Base-by-base conservation (phyloP, 2,329 filamentous ascomycete genomes). In the Sclerotinia spermophila region DNA sequence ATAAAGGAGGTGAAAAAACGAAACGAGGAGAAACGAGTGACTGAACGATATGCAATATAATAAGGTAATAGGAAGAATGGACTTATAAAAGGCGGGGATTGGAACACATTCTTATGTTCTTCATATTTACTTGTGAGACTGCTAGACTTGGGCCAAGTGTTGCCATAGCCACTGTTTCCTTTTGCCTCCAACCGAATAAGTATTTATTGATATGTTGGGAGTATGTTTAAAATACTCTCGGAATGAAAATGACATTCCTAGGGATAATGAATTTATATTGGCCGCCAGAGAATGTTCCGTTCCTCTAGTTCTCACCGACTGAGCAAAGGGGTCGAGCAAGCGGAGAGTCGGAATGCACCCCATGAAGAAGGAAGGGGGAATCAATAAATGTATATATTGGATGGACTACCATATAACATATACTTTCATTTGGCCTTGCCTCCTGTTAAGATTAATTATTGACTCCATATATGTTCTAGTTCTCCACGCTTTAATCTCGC, bases 21-120 rank as follows among this genome's bases (percentile, higher is more conserved):
- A 53, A 65, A 53, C 11, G 33, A 40, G 59, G 42, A 62, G 62
- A 53, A 65, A 53, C 10, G 62, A 65, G 45, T 42, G 62, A 65
- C 62, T 24, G 45, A 30, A 40, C 40, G 24, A 53, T 15, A 65
- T 42, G 35, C 45, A 53, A 65, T 53, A 40, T 53, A 38, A 56
- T 35, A 59, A 59, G 56, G 40, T 59, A n/a, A 40, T 8, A 38
- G n/a, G 38, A 61, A 61, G 35, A 61, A 65, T 65, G 62, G 7
- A n/a, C 6, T 40, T 65, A 5, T 4, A 35, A 53, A 35, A 53
- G 45, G 33, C 61, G 44, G 33, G 45, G n/a, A 45, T 65, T 53
- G 24, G 45, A 53, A 24, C 45, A 30, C 45, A 65, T 53, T 65
- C 62, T 53, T 65, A 65, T 53, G 45, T 30, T 64, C 30, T 38